Evolutionary conservation across 805 yeast genomes (phyloP), one percentile per base, ranked within the genome.

Genomic region (Candida dendrica): DNA sequence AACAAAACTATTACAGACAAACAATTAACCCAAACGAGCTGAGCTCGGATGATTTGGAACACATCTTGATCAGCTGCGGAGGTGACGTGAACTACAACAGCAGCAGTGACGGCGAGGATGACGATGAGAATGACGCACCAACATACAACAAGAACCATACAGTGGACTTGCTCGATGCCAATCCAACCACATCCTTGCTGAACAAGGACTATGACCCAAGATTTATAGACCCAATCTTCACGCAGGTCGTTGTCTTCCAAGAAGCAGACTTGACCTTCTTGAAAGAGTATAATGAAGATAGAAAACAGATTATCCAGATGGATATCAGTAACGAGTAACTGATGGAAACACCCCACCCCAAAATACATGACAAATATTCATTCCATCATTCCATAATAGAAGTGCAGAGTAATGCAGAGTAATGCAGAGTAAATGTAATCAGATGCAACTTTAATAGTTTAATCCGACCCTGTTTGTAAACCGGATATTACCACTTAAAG

Each of bases 181-280:
- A 40, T 18, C 31, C 36, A 11, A 20, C 37, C 7, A 55, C 55
- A 0, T 29, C 45, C 1, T 20, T 56, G 14, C 35, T 55, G 19
- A 40, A 42, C 3, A 29, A 29, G 3, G 60, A 56, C 36, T 54
- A 37, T 40, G 59, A 56, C 39, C 59, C 60, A 20, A 42, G 58
- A 20, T 48, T 31, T 36, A 42, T 34, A 3, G 60, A 55, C 34
- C 53, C 57, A 9, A 35, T 51, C 6, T 56, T 47, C 41, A 42
- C 42, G 6, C 40, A 36, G 11, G 13, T 19, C 1, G 31, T 49
- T 17, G 42, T 45, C 11, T 49, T 46, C 42, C 55, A 47, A 13
- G 19, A 35, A 3, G 47, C 53, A 1, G 42, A 43, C 14, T 24
- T 46, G 32, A 38, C 39, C 16, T 47, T 55, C 22, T 6, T 56